A percentile compares a stretch with the other conserved stretches of the same genome.
Conservation (phyloP, 2,329 filamentous ascomycete genomes). For the Colletotrichum musae region DNA sequence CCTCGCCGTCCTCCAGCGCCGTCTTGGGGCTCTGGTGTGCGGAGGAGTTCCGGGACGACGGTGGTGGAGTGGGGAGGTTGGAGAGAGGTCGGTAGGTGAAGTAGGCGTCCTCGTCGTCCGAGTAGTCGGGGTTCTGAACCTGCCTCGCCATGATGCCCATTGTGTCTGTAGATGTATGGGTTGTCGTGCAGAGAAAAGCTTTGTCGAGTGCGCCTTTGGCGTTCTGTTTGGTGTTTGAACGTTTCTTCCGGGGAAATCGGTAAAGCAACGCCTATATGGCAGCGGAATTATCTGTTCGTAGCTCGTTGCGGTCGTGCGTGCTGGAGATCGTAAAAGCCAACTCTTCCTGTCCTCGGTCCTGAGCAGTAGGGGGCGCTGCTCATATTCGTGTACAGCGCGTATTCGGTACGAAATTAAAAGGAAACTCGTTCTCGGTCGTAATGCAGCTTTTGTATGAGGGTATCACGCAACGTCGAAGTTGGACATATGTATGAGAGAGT, state of each 20-base stretch:
- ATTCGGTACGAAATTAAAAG: constrained; percentile 10
- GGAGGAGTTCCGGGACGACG: constrained; percentile 64
- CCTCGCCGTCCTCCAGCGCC: constrained; percentile 60
- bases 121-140: constrained; percentile 41
- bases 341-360: constrained; percentile 43
- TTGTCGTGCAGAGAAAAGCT: background rate
- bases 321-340: constrained; percentile 36
- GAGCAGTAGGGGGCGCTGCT: constrained; percentile 42
- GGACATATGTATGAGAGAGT: constrained; percentile 20
- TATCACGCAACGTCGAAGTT: constrained; percentile 29
- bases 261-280: background rate
- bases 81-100: constrained; percentile 78
- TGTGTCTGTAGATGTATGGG: constrained; percentile 19
- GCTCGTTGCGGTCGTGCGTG: constrained; percentile 31
- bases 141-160: constrained; percentile 42
- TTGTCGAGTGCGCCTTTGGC: background rate
- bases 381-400: constrained; percentile 39
- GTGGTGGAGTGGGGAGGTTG: constrained; percentile 77
- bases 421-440: constrained; percentile 21
- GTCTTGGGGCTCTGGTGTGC: constrained; percentile 59
- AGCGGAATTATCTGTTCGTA: constrained; percentile 35
- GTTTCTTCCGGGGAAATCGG: background rate
- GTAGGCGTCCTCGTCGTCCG: constrained; percentile 66
- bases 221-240: background rate
- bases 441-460: background rate